phyloP scores from a whole-genome alignment of 2,329 filamentous ascomycete species.

The Claviceps spartinae region DNA sequence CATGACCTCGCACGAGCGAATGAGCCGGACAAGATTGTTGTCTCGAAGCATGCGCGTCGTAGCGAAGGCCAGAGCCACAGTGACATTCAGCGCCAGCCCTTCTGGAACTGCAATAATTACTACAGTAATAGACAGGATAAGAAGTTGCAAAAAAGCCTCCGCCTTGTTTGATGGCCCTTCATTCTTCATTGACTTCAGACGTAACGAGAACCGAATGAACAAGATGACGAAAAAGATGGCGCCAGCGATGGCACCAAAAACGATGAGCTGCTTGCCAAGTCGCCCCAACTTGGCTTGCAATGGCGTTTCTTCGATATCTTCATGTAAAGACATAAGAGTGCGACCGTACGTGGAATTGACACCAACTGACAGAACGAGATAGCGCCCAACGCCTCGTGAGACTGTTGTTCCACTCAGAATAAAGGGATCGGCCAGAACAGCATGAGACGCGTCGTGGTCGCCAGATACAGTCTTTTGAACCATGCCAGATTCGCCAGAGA shows the following conservation, averaged over 20 bases:
- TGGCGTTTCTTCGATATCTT: slow-evolving; percentile 65
- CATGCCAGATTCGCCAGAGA: slow-evolving; percentile 63
- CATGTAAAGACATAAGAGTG: slow-evolving; percentile 64
- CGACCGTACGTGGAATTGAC: slow-evolving; percentile 64
- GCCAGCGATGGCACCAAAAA: slow-evolving; percentile 26
- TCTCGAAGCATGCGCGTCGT: slow-evolving; percentile 50
- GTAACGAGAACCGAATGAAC: slow-evolving; percentile 25
- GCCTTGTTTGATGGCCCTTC: slow-evolving; percentile 34
- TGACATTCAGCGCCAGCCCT: slow-evolving; percentile 46
- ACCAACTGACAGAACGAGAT: slow-evolving; percentile 62
- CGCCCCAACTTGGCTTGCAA: slow-evolving; percentile 65
- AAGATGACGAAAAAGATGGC: slow-evolving; percentile 28
- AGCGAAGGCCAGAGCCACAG: slow-evolving; percentile 47
- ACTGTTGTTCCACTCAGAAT: slow-evolving; percentile 71
- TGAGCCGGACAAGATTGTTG: slow-evolving; percentile 45
- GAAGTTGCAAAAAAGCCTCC: slow-evolving; percentile 42
- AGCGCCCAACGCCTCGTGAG: slow-evolving; percentile 60
- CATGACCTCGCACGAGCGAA: slow-evolving; percentile 50
- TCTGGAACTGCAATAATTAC: slow-evolving; percentile 48
- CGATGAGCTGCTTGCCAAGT: slow-evolving; percentile 59
- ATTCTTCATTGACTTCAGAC: slow-evolving; percentile 19
- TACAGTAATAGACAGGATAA: slow-evolving; percentile 45
- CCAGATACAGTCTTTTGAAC: slow-evolving; percentile 49
- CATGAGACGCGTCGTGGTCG: slow-evolving; percentile 44
- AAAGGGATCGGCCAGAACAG: slow-evolving; percentile 52